Conservation (phyloP, 352 stramenopile genomes). For the Sclerospora graminicola region DNA sequence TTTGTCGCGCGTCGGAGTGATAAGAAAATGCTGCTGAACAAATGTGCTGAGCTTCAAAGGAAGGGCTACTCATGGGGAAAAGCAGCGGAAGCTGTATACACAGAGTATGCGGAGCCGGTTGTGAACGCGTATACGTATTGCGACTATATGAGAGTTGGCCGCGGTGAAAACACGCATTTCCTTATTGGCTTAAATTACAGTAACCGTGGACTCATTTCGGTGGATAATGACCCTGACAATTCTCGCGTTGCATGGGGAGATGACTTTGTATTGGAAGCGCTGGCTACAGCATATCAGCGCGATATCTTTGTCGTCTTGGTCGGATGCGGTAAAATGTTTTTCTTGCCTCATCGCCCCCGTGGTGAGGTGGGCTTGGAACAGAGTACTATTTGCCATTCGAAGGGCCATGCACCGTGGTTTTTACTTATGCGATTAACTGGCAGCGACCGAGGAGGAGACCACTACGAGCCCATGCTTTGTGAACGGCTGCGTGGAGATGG, state of each 20-base stretch:
- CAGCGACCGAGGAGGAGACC: constrained; percentile 73
- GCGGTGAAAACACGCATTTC: constrained; percentile 65
- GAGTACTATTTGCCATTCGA: constrained; percentile 44
- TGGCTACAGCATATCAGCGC: constrained; percentile 79
- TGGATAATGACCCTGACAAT: constrained; percentile 73
- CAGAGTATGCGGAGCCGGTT: constrained; percentile 54
- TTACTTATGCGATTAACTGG: constrained; percentile 81
- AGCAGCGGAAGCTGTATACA: constrained; percentile 73
- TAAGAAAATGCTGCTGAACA: constrained; percentile 64
- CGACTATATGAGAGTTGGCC: constrained; percentile 78
- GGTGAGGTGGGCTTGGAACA: constrained; percentile 27
- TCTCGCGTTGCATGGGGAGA: constrained; percentile 79
- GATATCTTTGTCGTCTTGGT: constrained; percentile 86
- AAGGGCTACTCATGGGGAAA: constrained; percentile 65
- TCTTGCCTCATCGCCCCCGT: constrained; percentile 69
- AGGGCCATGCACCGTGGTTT: constrained; percentile 80
- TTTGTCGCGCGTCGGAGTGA: constrained; percentile 59
- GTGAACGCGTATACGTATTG: constrained; percentile 73
- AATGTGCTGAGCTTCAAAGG: constrained; percentile 71
- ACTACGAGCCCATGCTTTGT: constrained; percentile 85
- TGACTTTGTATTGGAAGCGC: constrained; percentile 75
- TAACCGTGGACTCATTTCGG: constrained; percentile 57
- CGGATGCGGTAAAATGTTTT: constrained; percentile 83
- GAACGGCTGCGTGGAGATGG: constrained; percentile 73
- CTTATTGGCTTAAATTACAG: constrained; percentile 79